Evolutionary conservation across 495 filamentous ascomycete species (phyloP).

Genomic region (Podospora comata): DNA sequence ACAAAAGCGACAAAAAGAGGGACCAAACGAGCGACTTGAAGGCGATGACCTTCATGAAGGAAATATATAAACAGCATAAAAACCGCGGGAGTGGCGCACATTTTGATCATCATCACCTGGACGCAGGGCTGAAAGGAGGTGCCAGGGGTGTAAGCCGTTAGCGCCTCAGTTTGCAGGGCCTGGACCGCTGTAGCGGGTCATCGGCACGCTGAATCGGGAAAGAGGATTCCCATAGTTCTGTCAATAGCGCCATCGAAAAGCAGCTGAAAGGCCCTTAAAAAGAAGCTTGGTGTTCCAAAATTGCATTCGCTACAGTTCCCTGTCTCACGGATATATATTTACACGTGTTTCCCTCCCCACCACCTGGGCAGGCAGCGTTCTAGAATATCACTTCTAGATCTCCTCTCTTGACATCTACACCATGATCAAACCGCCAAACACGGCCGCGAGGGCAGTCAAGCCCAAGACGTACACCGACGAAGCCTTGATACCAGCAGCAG

Average conservation of each 20-base stretch:
- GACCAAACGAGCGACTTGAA: neutral
- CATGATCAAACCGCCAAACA: constrained; percentile 4
- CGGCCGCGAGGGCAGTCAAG: neutral
- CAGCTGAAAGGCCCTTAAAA: neutral
- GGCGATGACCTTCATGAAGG: neutral
- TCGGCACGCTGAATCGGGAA: neutral
- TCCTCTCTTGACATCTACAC: neutral
- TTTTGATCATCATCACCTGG: neutral
- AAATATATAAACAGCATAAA: neutral
- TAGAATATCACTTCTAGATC: too few species aligned
- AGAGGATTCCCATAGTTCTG: neutral
- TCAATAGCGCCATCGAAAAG: neutral
- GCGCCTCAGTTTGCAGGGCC: too few species aligned
- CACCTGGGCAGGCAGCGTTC: too few species aligned
- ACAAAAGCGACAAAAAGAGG: neutral
- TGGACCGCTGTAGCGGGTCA: neutral
- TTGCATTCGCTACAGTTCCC: neutral
- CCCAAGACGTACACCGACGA: neutral
- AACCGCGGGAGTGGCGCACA: neutral
- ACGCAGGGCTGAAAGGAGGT: neutral
- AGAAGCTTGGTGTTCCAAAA: neutral
- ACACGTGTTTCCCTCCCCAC: neutral
- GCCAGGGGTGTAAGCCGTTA: neutral
- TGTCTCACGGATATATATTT: neutral
- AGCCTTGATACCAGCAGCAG: neutral